Conservation (phyloP, 148 eudicot species). For the Fagopyrum esculentum region DNA sequence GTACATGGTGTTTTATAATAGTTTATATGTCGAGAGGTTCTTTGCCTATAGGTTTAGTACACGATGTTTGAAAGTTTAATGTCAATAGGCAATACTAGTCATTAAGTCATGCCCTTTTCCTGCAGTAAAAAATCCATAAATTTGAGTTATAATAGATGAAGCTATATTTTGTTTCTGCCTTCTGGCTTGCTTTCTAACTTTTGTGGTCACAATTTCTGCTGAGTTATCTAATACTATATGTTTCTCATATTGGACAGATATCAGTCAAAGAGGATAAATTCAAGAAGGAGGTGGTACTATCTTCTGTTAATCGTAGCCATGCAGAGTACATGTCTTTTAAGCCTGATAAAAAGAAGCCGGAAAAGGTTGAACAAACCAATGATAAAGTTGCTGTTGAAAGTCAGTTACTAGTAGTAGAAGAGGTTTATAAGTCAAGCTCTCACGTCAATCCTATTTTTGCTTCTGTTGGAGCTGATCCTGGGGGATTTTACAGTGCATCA, state of each 20-base stretch:
- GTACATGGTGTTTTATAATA: background rate
- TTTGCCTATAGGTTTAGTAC: too few relatives aligned
- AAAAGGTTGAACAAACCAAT: slow-evolving; percentile 43
- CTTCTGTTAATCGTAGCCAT: slow-evolving; percentile 67
- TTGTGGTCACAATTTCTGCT: background rate
- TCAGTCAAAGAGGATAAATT: slow-evolving; percentile 83
- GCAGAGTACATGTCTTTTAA: slow-evolving; percentile 65
- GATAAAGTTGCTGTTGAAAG: slow-evolving; percentile 34
- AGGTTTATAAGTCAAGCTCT: slow-evolving; percentile 73
- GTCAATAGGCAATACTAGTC: background rate
- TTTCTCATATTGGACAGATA: slow-evolving; percentile 41
- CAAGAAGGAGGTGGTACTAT: slow-evolving; percentile 74
- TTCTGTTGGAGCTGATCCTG: slow-evolving; percentile 73
- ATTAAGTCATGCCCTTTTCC: background rate
- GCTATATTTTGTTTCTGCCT: background rate
- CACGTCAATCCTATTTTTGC: slow-evolving; percentile 76
- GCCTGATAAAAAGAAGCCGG: slow-evolving; percentile 67
- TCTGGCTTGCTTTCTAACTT: background rate
- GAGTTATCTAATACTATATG: background rate
- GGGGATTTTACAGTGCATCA: slow-evolving; percentile 49
- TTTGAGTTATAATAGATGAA: background rate
- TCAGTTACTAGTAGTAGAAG: slow-evolving; percentile 49
- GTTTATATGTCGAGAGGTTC: too few relatives aligned
- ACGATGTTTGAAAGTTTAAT: background rate
- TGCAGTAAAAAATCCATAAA: background rate